Evolutionary conservation across 2,329 filamentous ascomycete species (phyloP), one percentile per base, ranked within the genome.

Genomic region (Colletotrichum incanum): DNA sequence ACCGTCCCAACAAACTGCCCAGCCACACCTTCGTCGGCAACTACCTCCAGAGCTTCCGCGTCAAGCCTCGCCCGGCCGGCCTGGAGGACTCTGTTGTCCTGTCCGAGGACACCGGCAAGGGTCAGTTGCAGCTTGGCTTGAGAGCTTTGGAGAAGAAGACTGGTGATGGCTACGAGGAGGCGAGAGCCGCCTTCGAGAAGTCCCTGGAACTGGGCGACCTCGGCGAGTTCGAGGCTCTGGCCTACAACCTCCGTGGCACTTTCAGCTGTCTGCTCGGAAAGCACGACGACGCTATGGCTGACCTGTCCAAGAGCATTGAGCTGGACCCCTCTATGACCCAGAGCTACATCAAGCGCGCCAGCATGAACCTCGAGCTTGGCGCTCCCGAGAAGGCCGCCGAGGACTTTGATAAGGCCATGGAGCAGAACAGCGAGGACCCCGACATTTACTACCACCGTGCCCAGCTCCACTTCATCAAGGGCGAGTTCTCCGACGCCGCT

Each of bases 381-480:
- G 92, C 96, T 79, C 93, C 94, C 65, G 93, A 95, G n/a, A 92
- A 92, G 79, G 96, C 96, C 52, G 92, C 94, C 72, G 89, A 92
- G 72, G 96, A 98, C 83, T 98, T 99, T 79, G 93, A 93, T 75
- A 89, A 92, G 77, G 96, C 96, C 45, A 90, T 97, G 77, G 88
- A 90, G 77, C 93, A 98, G 82, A 95, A 98, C 85, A 89, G 91
- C 77, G 89, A 93, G 67, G 96, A 99, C 79, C 96, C 96, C 8
- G 96, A 99, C 80, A 97, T 99, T 81, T 99, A 95, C 89, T 99
- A 99, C 87, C 96, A 99, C 88, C 95, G 96, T 74, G 96, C 96
- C 18, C 96, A 99, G 84, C 91, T 98, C 28, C 95, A 98, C 86
- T 99, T 99, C 86, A 98, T 99, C 84, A 94, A 98, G 78, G 92